phyloP scores from a whole-genome alignment of 2,329 filamentous ascomycete genomes.

The Sporothrix variecibatus region DNA sequence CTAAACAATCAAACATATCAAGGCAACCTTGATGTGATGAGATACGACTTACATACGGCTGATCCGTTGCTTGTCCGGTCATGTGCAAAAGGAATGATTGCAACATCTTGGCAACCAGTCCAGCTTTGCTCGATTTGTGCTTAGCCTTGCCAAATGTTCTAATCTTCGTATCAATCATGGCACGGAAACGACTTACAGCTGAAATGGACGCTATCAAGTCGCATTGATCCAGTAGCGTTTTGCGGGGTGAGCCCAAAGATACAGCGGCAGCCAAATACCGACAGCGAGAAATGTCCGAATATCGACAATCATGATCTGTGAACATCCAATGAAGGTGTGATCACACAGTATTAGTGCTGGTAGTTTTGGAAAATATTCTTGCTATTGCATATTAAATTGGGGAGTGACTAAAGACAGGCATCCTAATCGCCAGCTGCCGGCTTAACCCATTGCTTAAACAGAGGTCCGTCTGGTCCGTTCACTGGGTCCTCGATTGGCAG shows the following conservation, averaged over 20 bases:
- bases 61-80: not conserved
- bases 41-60: not conserved
- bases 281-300: conserved; percentile 1
- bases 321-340: too few species aligned
- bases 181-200: too few species aligned
- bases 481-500: not conserved
- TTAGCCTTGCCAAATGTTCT: too few species aligned
- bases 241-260: not conserved
- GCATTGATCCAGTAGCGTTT: not conserved
- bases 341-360: too few species aligned
- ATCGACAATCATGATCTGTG: too few species aligned
- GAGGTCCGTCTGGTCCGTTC: not conserved
- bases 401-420: not conserved
- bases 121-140: not conserved
- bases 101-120: not conserved
- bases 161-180: too few species aligned
- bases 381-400: not conserved
- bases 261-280: not conserved
- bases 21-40: too few species aligned
- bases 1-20: not conserved
- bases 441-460: not conserved
- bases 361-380: too few species aligned
- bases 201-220: not conserved
- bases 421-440: not conserved
- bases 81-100: not conserved